Conservation (phyloP, 345 rosid genomes). For the Eucalyptus viminalis region DNA sequence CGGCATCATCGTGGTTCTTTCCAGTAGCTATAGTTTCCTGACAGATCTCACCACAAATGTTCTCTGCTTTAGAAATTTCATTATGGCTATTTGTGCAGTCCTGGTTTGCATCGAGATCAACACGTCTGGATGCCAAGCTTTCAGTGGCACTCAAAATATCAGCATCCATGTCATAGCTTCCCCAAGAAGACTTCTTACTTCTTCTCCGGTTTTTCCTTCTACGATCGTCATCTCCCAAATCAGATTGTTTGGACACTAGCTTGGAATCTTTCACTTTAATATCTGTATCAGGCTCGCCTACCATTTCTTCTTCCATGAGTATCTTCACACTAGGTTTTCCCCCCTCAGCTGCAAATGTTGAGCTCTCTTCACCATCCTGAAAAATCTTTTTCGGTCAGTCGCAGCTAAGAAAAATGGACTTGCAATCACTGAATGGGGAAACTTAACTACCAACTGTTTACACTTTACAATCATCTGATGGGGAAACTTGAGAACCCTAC, state of each 20-base stretch:
- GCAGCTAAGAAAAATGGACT: background rate
- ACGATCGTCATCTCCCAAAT: slow-evolving; percentile 28
- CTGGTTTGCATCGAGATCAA: slow-evolving; percentile 11
- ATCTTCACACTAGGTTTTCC: slow-evolving; percentile 75
- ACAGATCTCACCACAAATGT: slow-evolving; percentile 49
- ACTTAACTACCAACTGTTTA: background rate
- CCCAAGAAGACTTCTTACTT: slow-evolving; percentile 32
- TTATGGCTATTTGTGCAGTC: slow-evolving; percentile 25
- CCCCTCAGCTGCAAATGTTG: background rate
- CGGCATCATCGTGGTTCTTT: slow-evolving; percentile 12
- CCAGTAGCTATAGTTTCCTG: slow-evolving; percentile 28
- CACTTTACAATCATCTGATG: background rate
- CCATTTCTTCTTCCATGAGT: slow-evolving; percentile 91
- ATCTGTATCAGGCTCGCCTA: slow-evolving; percentile 23
- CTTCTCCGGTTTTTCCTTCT: slow-evolving; percentile 41
- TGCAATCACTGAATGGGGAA: background rate
- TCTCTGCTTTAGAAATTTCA: slow-evolving; percentile 54
- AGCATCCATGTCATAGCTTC: slow-evolving; percentile 35
- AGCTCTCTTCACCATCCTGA: slow-evolving; percentile 48
- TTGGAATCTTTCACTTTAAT: slow-evolving; percentile 22
- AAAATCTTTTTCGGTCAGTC: background rate
- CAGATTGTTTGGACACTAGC: slow-evolving; percentile 24
- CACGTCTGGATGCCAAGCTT: slow-evolving; percentile 10
- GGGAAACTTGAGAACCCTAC: background rate
- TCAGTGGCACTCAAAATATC: slow-evolving; percentile 19